Percentiles rank a stretch among this genome's conserved stretches.
Evolutionary conservation across 345 rosid genomes (phyloP).

Genomic region (Lenwebbia sp.): DNA sequence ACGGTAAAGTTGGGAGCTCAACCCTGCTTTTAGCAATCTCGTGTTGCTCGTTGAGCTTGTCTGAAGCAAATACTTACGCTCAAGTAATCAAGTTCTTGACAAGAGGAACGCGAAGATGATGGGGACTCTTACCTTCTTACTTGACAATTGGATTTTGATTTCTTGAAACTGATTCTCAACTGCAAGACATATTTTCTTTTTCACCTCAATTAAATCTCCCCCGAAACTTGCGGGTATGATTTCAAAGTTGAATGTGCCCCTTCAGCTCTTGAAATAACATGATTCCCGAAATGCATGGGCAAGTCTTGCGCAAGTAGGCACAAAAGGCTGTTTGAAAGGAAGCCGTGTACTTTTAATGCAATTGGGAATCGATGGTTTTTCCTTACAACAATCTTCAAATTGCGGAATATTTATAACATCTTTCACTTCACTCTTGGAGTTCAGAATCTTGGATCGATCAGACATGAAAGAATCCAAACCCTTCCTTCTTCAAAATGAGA

Average conservation of each 20-base stretch:
- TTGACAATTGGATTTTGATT: not conserved
- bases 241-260: not conserved
- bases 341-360: not conserved
- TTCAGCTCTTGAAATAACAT: not conserved
- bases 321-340: not conserved
- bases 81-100: not conserved
- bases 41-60: not conserved
- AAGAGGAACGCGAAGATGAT: not conserved
- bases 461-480: not conserved
- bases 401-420: not conserved
- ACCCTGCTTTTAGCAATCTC: not conserved
- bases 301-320: not conserved
- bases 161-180: not conserved
- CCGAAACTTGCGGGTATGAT: not conserved
- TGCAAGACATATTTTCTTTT: not conserved
- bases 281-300: not conserved
- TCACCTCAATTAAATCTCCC: not conserved
- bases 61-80: not conserved
- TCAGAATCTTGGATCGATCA: not conserved
- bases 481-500: not conserved
- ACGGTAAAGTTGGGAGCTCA: not conserved
- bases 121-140: not conserved
- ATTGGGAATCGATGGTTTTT: not conserved
- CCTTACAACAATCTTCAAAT: not conserved
- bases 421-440: not conserved